These are phyloP conservation scores for Nicotiana otophora DNA, from an alignment of 257 asterid genomes.

Conservation along the genomic window DNA sequence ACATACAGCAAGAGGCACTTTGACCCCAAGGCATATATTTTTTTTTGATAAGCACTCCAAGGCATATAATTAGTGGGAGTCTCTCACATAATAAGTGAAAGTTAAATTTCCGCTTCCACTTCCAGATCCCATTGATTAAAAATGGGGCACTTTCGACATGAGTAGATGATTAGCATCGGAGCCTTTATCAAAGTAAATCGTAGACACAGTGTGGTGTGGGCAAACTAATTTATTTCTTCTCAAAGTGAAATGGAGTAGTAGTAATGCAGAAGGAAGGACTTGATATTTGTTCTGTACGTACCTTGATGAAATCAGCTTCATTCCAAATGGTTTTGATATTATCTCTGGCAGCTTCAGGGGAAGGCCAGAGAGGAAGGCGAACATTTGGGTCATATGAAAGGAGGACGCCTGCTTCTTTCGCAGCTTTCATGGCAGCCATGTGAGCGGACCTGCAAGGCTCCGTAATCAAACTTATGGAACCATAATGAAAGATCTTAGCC, in stretches of 20 bases:
- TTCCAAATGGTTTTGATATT: constrained; percentile 41
- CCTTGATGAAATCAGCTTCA: constrained; percentile 49
- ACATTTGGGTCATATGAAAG: constrained; percentile 46
- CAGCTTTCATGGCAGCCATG: constrained; percentile 39
- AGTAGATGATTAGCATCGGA: too few relatives aligned
- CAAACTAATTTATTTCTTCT: too few relatives aligned
- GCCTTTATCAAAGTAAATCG: too few relatives aligned
- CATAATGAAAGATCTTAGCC: constrained; percentile 40
- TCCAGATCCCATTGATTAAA: too few relatives aligned
- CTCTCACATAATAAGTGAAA: too few relatives aligned
- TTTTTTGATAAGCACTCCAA: too few relatives aligned
- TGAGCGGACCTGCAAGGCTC: constrained; percentile 42
- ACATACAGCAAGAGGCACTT: neutral
- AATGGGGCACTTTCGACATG: too few relatives aligned
- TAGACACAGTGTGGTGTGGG: too few relatives aligned
- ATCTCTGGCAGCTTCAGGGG: constrained; percentile 27
- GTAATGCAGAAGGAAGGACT: too few relatives aligned
- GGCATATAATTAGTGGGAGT: too few relatives aligned
- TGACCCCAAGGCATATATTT: neutral
- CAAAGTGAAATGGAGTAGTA: too few relatives aligned
- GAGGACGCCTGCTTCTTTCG: constrained; percentile 36
- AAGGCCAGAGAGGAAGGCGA: constrained; percentile 50
- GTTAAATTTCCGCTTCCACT: too few relatives aligned
- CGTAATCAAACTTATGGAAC: constrained; percentile 42
- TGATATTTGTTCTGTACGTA: neutral